Evolutionary conservation across 169 alveolate species (phyloP).

Genomic region (Toxoplasma gondii): DNA sequence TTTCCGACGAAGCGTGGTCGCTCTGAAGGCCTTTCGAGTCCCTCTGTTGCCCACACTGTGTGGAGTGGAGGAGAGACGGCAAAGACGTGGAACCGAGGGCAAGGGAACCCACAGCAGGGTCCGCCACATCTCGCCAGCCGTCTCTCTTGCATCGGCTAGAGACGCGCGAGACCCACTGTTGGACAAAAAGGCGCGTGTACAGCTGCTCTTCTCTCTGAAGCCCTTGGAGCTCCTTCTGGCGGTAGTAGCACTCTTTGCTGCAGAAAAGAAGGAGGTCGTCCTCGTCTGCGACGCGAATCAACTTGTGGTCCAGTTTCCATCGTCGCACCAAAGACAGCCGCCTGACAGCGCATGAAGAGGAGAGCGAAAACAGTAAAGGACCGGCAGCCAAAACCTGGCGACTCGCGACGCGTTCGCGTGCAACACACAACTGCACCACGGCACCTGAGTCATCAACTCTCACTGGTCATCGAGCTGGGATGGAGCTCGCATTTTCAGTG

Average conservation of each 20-base stretch:
- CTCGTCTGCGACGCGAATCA: conserved; percentile 4
- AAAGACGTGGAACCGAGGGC: too few species aligned
- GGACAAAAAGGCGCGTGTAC: background rate
- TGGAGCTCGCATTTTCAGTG: too few species aligned
- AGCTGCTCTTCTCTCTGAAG: background rate
- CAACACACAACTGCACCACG: too few species aligned
- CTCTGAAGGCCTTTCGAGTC: too few species aligned
- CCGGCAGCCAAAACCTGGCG: too few species aligned
- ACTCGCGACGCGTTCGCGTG: too few species aligned
- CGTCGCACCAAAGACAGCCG: conserved; percentile 14
- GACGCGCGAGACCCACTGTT: background rate
- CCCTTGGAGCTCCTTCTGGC: background rate
- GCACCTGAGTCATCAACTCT: too few species aligned
- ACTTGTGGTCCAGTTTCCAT: background rate
- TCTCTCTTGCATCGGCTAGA: background rate
- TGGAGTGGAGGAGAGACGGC: too few species aligned
- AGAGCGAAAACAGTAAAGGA: too few species aligned
- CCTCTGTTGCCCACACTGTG: too few species aligned
- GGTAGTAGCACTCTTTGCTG: conserved; percentile 13
- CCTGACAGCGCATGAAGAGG: background rate
- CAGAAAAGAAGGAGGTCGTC: conserved; percentile 8
- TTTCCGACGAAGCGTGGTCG: too few species aligned
- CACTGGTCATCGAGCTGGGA: too few species aligned
- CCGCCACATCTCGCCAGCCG: conserved; percentile 1
- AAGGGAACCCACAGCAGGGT: background rate